phyloP scores from a whole-genome alignment of 306 rosid species.

The Delonix regia region DNA sequence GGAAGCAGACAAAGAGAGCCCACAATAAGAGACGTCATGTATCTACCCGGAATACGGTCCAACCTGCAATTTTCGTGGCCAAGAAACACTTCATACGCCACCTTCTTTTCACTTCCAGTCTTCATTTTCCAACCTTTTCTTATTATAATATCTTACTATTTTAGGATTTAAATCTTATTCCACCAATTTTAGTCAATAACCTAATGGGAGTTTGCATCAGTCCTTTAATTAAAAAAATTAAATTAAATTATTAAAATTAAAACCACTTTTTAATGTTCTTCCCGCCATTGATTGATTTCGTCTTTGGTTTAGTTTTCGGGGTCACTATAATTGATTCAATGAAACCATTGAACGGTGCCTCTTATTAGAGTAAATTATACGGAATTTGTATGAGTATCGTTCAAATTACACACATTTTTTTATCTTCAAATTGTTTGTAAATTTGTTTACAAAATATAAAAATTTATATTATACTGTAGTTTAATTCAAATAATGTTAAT shows the following conservation, averaged over 20 bases:
- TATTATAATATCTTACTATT: constrained; percentile 34
- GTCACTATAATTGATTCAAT: constrained; percentile 20
- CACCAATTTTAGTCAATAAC: no score
- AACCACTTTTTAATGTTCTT: constrained; percentile 13
- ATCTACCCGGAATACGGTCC: constrained; percentile 36
- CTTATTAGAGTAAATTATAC: no score
- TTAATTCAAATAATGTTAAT: no score
- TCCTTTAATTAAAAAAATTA: background rate
- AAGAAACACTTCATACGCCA: constrained; percentile 43
- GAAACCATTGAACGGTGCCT: background rate
- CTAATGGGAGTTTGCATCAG: constrained; percentile 45
- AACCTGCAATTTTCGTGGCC: constrained; percentile 27
- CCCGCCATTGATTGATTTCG: background rate
- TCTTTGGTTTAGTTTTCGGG: background rate
- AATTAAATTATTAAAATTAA: no score
- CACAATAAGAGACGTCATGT: constrained; percentile 20
- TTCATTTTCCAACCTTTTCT: constrained; percentile 29
- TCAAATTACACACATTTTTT: no score
- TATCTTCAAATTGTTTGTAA: no score
- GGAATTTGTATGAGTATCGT: no score
- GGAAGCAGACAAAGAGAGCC: constrained; percentile 31
- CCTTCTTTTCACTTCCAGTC: constrained; percentile 29
- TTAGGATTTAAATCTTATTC: background rate
- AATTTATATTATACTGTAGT: no score
- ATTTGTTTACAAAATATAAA: no score